phyloP scores from a whole-genome alignment of 2,329 filamentous ascomycete species.

The Talaromyces sp. region DNA sequence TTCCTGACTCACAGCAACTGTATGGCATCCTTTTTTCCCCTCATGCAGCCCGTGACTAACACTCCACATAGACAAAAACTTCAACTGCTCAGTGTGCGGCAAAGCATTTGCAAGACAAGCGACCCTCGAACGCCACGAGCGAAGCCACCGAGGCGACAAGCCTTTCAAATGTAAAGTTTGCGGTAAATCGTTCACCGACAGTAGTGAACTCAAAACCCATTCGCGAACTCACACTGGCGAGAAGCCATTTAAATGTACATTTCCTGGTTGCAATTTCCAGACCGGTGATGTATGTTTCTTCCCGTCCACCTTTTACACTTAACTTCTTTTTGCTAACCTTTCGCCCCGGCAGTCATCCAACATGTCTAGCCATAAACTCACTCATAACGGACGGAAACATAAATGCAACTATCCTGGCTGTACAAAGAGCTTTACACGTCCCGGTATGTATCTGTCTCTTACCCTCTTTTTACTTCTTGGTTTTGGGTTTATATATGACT shows the following conservation, averaged over 20 bases:
- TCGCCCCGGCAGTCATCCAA: conserved; percentile 32
- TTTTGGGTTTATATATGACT: background rate
- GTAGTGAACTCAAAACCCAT: conserved; percentile 42
- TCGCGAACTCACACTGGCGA: conserved; percentile 39
- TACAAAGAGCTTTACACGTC: conserved; percentile 40
- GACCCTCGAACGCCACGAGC: conserved; percentile 39
- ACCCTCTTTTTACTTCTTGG: background rate
- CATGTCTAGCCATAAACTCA: conserved; percentile 41
- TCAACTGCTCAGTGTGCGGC: conserved; percentile 36
- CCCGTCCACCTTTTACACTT: background rate
- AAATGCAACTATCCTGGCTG: conserved; percentile 36
- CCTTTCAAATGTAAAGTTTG: conserved; percentile 38
- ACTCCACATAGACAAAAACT: conserved; percentile 33
- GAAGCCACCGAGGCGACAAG: conserved; percentile 41
- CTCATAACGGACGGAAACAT: conserved; percentile 38
- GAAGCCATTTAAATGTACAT: conserved; percentile 40
- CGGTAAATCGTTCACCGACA: conserved; percentile 40
- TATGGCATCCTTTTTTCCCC: conserved; percentile 13
- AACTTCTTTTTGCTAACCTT: background rate
- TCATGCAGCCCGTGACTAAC: conserved; percentile 1
- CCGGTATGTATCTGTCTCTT: conserved; percentile 25
- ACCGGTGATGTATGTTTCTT: conserved; percentile 37
- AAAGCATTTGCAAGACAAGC: conserved; percentile 40
- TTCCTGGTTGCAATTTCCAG: conserved; percentile 38
- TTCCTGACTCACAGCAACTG: conserved; percentile 42